Evolutionary conservation across 768 basidiomycete genomes (phyloP).

Genomic region (Clathrus columnatus): DNA sequence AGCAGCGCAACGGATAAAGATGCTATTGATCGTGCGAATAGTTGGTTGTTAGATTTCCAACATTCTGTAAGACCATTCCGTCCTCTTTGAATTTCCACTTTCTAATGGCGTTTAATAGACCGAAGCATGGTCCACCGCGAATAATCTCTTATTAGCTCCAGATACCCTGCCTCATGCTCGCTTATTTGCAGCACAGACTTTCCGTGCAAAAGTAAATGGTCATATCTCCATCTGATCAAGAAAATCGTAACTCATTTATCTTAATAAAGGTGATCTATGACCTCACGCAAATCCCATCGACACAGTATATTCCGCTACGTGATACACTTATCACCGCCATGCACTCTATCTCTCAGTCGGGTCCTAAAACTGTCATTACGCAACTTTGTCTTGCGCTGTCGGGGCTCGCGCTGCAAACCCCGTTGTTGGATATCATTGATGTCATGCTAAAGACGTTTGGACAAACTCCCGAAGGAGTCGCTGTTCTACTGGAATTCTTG

Average conservation of each 20-base stretch:
- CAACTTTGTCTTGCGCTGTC: constrained; percentile 88
- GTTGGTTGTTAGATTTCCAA: constrained; percentile 97
- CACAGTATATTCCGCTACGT: constrained; percentile 68
- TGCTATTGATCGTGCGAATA: constrained; percentile 79
- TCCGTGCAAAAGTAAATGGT: constrained; percentile 76
- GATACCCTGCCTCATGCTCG: constrained; percentile 75
- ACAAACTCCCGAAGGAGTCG: constrained; percentile 73
- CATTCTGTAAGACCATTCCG: constrained; percentile 93
- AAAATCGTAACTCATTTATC: constrained; percentile 18
- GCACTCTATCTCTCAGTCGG: constrained; percentile 53
- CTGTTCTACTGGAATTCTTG: constrained; percentile 79
- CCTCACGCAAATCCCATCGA: constrained; percentile 73
- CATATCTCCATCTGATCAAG: constrained; percentile 1
- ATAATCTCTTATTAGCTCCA: constrained; percentile 75
- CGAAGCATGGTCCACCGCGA: constrained; percentile 95
- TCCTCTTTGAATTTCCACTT: constrained; percentile 22
- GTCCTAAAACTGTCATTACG: constrained; percentile 75
- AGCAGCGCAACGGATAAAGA: constrained; percentile 71
- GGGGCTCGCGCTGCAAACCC: constrained; percentile 84
- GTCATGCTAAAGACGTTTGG: constrained; percentile 82
- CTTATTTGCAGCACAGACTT: constrained; percentile 93
- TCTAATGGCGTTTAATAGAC: constrained; percentile 50
- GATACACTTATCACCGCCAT: constrained; percentile 81
- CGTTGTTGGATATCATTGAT: constrained; percentile 74
- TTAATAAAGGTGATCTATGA: constrained; percentile 82